Evolutionary conservation across 495 filamentous ascomycete genomes (phyloP), one percentile per base, ranked within the genome.

Genomic region (Aspergillus hancockii): DNA sequence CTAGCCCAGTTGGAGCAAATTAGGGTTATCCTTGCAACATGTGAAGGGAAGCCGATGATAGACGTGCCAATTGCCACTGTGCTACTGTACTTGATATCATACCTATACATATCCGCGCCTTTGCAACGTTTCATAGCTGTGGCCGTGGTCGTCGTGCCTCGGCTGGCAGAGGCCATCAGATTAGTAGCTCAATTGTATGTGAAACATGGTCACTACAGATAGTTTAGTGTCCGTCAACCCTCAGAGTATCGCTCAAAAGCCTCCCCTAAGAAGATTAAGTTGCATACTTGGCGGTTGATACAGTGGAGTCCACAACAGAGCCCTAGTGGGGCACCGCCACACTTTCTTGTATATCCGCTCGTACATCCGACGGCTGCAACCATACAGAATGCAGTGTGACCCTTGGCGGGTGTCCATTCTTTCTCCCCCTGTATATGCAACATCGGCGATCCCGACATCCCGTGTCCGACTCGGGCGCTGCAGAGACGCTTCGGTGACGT

Each of bases 291-390:
- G 10, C 3, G 3, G 16, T 12, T n/a, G 12, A 40, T n/a, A 40
- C 36, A 40, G 16, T 3, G 16, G 36, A n/a, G 36, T 40, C 12
- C 2, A 10, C 3, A n/a, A 40, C 36, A 40, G 36, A 9, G 16
- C 25, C 25, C 3, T n/a, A 18, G 41, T 45, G 41, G 41, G 41
- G 41, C 41, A 2, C 7, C 41, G 41, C 41, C 41, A 45, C 41
- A 45, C 41, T 45, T 45, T 45, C 16, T 23, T 47, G 3, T 22
- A 47, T 47, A 47, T 47, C 43, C 43, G 43, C 43, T 21, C 43
- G 4, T 22, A 47, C 16, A 47, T 47, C 43, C 43, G 43, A 47
- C 43, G 0, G 21, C 18, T 18, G 6, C 40, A 8, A 18, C 13
- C n/a, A 19, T 40, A 40, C 36, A 40, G 36, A 40, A 10, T 40